Percentiles rank a stretch among this genome's conserved stretches.
Conservation (phyloP, 164 flowering plant genomes). For the Magnolia sinica region DNA sequence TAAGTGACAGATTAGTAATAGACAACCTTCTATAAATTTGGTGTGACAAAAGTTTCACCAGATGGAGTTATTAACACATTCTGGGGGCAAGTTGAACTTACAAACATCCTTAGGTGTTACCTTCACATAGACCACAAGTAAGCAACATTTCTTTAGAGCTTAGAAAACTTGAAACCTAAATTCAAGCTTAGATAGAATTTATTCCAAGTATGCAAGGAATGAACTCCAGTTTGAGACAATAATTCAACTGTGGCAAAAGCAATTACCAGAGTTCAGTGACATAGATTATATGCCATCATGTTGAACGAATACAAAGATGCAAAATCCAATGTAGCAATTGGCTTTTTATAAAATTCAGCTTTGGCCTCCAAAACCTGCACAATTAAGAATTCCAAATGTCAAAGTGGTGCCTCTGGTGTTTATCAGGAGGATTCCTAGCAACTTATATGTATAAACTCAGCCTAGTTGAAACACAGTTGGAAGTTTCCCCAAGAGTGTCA, state of each 20-base stretch:
- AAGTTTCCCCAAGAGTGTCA: neutral
- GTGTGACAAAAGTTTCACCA: conserved; percentile 91
- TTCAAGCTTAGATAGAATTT: neutral
- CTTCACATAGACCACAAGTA: conserved; percentile 32
- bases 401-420: neutral
- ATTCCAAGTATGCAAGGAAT: neutral
- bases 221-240: neutral
- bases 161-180: neutral
- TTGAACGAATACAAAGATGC: conserved; percentile 98
- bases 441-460: neutral
- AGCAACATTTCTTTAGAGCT: conserved; percentile 8
- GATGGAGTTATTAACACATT: conserved; percentile 90
- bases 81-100: conserved; percentile 78
- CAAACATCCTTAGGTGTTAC: conserved; percentile 81
- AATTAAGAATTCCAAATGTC: neutral
- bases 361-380: conserved; percentile 89
- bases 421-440: neutral
- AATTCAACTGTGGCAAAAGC: neutral
- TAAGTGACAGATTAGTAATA: neutral
- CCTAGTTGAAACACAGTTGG: neutral
- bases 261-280: conserved; percentile 92
- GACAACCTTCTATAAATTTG: conserved; percentile 77
- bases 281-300: conserved; percentile 99
- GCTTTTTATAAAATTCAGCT: conserved; percentile 92
- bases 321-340: conserved; percentile 97